Conservation (phyloP, 2,329 filamentous ascomycete genomes). For the Ilyonectria destructans region DNA sequence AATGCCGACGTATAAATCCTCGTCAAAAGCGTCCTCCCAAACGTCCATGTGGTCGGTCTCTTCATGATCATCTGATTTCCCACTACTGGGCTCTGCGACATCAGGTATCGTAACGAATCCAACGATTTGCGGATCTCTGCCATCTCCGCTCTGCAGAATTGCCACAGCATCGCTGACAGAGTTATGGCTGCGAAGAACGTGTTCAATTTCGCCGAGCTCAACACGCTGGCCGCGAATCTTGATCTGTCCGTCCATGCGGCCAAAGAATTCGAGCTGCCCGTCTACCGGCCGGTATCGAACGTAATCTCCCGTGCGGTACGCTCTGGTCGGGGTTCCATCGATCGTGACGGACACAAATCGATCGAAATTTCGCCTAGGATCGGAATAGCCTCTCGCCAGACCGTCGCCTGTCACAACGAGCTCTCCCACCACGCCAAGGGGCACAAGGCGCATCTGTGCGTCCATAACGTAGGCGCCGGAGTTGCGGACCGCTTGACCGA, state of each 20-base stretch:
- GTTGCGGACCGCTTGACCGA: constrained; percentile 40
- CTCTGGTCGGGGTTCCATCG: not conserved
- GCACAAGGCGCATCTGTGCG: constrained; percentile 40
- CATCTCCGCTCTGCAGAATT: constrained; percentile 27
- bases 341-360: not conserved
- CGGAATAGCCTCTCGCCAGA: not conserved
- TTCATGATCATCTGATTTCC: constrained; percentile 13
- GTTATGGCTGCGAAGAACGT: constrained; percentile 8
- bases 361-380: not conserved
- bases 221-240: constrained; percentile 44
- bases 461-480: constrained; percentile 48
- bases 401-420: constrained; percentile 48
- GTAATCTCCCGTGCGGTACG: constrained; percentile 40
- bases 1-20: constrained; percentile 34
- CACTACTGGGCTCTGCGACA: not conserved
- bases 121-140: constrained; percentile 16
- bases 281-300: constrained; percentile 33
- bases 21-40: constrained; percentile 42
- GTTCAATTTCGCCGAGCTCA: constrained; percentile 43
- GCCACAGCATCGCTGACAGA: constrained; percentile 40
- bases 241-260: constrained; percentile 43
- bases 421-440: constrained; percentile 49
- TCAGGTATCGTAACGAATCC: constrained; percentile 26
- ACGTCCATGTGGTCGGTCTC: constrained; percentile 33
- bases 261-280: constrained; percentile 35